phyloP scores from a whole-genome alignment of 495 filamentous ascomycete species.

The Echria macrotheca region DNA sequence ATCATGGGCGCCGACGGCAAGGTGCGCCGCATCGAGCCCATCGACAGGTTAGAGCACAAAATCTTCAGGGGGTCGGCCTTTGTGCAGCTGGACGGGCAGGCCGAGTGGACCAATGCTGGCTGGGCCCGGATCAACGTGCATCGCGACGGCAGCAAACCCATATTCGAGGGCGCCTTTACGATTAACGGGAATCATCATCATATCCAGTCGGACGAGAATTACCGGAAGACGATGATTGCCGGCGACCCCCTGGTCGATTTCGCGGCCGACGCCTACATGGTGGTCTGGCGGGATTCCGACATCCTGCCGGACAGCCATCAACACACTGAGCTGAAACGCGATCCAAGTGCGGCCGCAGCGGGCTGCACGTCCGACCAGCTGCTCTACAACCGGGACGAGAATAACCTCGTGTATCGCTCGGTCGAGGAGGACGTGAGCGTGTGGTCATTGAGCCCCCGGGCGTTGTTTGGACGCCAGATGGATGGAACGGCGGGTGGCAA shows the following conservation, averaged over 20 bases:
- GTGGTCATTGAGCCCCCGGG: conserved; percentile 25
- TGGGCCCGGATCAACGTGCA: conserved; percentile 78
- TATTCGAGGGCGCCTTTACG: conserved; percentile 90
- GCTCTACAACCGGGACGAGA: conserved; percentile 61
- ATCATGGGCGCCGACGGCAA: conserved; percentile 67
- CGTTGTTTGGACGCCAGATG: conserved; percentile 41
- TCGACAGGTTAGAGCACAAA: conserved; percentile 66
- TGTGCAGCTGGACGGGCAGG: conserved; percentile 52
- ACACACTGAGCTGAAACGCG: conserved; percentile 33
- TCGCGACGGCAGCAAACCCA: conserved; percentile 67
- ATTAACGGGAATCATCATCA: conserved; percentile 79
- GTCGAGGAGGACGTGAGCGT: conserved; percentile 22
- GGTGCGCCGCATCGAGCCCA: conserved; percentile 52
- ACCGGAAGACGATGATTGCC: conserved; percentile 63
- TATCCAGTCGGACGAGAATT: conserved; percentile 70
- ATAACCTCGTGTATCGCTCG: conserved; percentile 57
- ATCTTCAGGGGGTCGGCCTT: conserved; percentile 80
- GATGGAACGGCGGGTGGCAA: conserved; percentile 63
- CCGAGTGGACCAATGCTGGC: conserved; percentile 73
- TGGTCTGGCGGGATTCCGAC: conserved; percentile 88
- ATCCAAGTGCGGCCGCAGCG: conserved; percentile 12
- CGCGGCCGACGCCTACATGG: conserved; percentile 70
- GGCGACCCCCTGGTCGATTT: conserved; percentile 66
- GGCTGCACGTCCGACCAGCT: conserved; percentile 64
- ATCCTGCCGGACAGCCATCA: conserved; percentile 39